phyloP scores from a whole-genome alignment of 2,329 filamentous ascomycete genomes.

The Botryotinia narcissicola region DNA sequence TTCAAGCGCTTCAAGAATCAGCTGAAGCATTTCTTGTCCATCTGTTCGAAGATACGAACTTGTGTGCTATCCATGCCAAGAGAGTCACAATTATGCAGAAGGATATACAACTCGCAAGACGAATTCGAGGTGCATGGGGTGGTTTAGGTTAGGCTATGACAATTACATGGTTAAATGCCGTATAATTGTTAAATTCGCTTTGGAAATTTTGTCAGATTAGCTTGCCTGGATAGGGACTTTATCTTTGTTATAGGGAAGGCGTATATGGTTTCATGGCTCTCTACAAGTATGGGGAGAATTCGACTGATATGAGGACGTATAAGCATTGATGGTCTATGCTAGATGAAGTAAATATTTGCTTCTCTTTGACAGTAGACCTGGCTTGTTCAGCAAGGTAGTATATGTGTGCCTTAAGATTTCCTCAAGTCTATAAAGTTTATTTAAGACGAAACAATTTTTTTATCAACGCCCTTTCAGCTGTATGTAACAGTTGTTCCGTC shows the following conservation, averaged over 20 bases:
- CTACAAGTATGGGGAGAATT: not conserved
- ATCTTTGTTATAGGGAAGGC: not conserved
- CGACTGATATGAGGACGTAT: not conserved
- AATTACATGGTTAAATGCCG: not conserved
- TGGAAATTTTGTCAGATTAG: not conserved
- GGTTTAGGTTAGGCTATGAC: conserved; percentile 51
- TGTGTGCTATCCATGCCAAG: conserved; percentile 96
- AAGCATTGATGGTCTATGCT: not conserved
- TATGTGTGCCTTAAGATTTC: not conserved
- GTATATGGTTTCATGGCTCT: conserved; percentile 7
- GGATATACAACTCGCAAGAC: conserved; percentile 87
- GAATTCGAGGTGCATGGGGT: conserved; percentile 76
- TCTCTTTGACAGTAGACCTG: not conserved
- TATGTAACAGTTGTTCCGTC: conserved; percentile 46
- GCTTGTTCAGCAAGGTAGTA: conserved; percentile 6
- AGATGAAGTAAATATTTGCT: not conserved
- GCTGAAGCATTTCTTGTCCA: conserved; percentile 95
- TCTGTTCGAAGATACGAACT: conserved; percentile 93
- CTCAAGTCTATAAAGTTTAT: not conserved
- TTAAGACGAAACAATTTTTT: not conserved
- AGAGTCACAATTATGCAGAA: conserved; percentile 97
- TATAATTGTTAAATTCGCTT: conserved; percentile 7
- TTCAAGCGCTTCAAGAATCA: conserved; percentile 89
- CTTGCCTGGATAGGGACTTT: not conserved
- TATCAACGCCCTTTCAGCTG: conserved; percentile 25